phyloP scores from a whole-genome alignment of 768 basidiomycete genomes.

The Candolleomyces aberdarensis region DNA sequence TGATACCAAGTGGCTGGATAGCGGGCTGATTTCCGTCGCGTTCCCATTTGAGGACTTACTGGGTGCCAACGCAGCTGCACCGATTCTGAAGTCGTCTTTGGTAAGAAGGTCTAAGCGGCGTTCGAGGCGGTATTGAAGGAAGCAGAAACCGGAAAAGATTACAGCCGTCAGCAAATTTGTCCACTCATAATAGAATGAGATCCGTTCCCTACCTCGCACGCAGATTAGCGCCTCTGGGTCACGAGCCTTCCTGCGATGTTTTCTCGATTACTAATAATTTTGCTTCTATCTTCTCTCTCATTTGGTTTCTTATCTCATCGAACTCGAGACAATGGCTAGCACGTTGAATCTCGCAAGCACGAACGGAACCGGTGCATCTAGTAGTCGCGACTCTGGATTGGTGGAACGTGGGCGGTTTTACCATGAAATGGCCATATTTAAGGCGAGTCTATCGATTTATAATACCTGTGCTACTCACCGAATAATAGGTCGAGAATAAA shows the following conservation, averaged over 20 bases:
- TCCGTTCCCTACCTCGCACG: no score
- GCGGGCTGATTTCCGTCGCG: no score
- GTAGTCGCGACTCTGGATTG: background rate
- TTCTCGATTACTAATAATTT: no score
- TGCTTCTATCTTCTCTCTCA: no score
- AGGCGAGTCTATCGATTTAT: background rate
- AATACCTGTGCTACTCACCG: background rate
- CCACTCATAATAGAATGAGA: no score
- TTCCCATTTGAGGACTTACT: background rate
- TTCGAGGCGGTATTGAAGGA: background rate
- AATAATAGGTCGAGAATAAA: background rate
- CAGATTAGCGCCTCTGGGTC: no score
- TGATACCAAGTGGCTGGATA: background rate
- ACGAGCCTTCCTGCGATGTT: no score
- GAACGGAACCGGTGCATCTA: background rate
- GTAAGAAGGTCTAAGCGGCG: background rate
- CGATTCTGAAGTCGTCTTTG: background rate
- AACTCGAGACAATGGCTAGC: no score
- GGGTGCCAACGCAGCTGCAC: background rate
- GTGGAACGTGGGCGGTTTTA: background rate
- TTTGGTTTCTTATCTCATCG: no score
- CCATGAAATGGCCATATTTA: background rate
- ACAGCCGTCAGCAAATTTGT: no score
- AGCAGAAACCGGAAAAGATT: background rate
- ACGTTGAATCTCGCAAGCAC: no score